Evolutionary conservation across 345 rosid species (phyloP).

Genomic region (Xanthoceras sorbifolium): DNA sequence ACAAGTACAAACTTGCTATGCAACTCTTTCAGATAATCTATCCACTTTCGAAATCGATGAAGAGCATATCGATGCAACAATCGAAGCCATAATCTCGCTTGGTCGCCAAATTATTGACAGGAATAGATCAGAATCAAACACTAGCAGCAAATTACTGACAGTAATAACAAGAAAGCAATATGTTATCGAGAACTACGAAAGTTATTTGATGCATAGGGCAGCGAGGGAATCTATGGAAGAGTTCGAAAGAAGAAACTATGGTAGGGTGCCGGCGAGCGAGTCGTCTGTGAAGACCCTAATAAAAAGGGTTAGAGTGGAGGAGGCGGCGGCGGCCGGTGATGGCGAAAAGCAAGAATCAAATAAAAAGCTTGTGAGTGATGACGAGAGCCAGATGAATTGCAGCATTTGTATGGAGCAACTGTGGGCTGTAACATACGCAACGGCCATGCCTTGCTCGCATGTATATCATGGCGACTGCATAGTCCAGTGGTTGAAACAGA

Average conservation of each 20-base stretch:
- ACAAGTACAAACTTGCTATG: not conserved
- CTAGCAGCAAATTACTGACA: not conserved
- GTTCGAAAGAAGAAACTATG: not conserved
- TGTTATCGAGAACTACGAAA: not conserved
- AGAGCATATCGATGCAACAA: too few relatives aligned
- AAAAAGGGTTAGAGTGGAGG: not conserved
- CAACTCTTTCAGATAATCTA: not conserved
- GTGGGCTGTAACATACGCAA: not conserved
- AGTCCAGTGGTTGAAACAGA: not conserved
- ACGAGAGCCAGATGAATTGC: not conserved
- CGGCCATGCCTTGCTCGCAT: conserved; percentile 10
- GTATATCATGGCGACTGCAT: not conserved
- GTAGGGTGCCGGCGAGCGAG: not conserved
- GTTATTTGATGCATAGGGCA: not conserved
- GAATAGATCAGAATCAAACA: not conserved
- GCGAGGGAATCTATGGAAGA: conserved; percentile 3
- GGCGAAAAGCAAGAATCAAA: not conserved
- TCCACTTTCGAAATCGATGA: not conserved
- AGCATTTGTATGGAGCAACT: conserved; percentile 1
- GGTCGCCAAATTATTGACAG: not conserved
- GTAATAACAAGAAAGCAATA: not conserved
- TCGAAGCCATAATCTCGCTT: not conserved
- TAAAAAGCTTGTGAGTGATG: not conserved
- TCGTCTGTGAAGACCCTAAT: not conserved
- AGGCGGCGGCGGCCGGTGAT: not conserved